Evolutionary conservation across 257 asterid genomes (phyloP).

Genomic region (Rhazya stricta): DNA sequence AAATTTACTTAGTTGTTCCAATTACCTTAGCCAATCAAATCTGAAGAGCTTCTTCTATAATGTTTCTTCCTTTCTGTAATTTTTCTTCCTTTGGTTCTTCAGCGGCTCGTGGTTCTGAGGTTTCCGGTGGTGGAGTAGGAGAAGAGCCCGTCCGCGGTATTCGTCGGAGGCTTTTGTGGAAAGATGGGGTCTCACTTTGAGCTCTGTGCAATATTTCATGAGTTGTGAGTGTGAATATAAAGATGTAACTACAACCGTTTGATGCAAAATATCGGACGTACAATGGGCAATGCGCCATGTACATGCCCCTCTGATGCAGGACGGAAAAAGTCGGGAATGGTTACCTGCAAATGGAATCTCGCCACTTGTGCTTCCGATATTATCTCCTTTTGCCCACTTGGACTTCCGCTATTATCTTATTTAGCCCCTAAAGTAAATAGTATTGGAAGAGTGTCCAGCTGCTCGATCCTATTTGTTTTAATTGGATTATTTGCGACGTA

Average conservation of each 20-base stretch:
- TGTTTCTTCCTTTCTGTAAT: background rate
- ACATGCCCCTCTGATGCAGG: background rate
- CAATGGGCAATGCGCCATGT: background rate
- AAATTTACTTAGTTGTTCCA: background rate
- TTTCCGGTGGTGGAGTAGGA: background rate
- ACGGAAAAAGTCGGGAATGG: background rate
- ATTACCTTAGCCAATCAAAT: conserved; percentile 3
- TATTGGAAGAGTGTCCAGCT: no score
- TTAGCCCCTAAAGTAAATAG: background rate
- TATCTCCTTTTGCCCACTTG: background rate
- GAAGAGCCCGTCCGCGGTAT: background rate
- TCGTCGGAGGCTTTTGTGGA: conserved; percentile 1
- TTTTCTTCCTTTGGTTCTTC: background rate
- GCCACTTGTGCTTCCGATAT: background rate
- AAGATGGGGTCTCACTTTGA: conserved; percentile 4
- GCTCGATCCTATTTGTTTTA: no score
- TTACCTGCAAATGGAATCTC: background rate
- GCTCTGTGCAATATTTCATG: background rate
- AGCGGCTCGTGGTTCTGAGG: background rate
- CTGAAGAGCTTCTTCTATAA: background rate
- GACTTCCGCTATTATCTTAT: background rate
- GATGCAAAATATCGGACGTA: background rate
- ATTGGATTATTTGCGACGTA: no score
- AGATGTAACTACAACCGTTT: background rate
- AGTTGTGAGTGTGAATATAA: background rate